A percentile compares a stretch with the other conserved stretches of the same genome.
Evolutionary conservation across 768 basidiomycete genomes (phyloP).

Genomic region (Leccinum longicurvipes): DNA sequence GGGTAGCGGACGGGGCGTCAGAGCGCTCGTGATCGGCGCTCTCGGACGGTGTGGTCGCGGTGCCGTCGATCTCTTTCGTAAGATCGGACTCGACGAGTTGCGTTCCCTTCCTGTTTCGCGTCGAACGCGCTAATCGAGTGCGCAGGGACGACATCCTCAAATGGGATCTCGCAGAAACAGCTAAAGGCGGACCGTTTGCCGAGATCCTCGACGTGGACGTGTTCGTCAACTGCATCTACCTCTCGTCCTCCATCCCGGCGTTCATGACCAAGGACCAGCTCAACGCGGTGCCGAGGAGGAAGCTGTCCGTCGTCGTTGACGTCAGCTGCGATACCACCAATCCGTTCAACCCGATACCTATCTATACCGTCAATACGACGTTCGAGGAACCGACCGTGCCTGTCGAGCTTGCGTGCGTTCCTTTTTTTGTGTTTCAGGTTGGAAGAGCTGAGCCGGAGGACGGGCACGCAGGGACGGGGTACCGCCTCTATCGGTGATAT

Average conservation of each 20-base stretch:
- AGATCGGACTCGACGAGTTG: conserved; percentile 90
- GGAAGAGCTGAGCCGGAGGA: neutral
- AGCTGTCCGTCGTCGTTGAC: conserved; percentile 85
- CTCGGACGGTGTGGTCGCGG: conserved; percentile 93
- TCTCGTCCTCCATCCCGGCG: conserved; percentile 79
- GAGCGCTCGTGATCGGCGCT: conserved; percentile 93
- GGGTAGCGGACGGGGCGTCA: conserved; percentile 68
- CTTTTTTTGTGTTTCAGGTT: neutral
- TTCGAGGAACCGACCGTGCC: conserved; percentile 89
- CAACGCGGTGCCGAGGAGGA: conserved; percentile 47
- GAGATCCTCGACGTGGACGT: conserved; percentile 97
- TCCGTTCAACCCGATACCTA: conserved; percentile 95
- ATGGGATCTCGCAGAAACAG: conserved; percentile 98
- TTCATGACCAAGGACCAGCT: conserved; percentile 77
- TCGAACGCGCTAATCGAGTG: too few relatives aligned
- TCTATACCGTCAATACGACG: conserved; percentile 91
- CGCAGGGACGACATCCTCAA: conserved; percentile 91
- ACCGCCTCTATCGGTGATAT: conserved; percentile 78
- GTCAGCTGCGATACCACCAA: conserved; percentile 99
- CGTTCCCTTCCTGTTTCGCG: neutral
- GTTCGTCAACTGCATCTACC: conserved; percentile 99
- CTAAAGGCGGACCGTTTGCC: conserved; percentile 92
- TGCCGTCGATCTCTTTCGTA: conserved; percentile 92
- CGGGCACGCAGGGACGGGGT: conserved; percentile 63
- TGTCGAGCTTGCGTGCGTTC: conserved; percentile 73